Percentiles rank a stretch among this genome's conserved stretches.
Evolutionary conservation across 495 filamentous ascomycete species (phyloP).

Genomic region (Oidiodendron maius): DNA sequence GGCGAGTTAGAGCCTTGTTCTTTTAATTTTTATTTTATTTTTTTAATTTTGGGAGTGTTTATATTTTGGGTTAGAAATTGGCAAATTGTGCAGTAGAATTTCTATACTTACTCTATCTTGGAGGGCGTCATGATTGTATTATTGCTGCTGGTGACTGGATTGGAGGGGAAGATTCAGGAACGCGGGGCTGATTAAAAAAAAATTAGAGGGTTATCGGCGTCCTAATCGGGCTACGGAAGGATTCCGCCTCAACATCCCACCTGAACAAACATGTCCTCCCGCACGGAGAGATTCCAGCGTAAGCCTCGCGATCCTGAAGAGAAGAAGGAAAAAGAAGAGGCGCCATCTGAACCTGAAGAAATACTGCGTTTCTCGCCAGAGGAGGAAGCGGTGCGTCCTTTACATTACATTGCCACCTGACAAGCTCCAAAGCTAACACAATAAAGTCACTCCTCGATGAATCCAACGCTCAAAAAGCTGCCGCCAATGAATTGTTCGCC

Average conservation of each 20-base stretch:
- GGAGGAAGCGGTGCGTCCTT: slow-evolving; percentile 60
- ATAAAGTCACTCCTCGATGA: slow-evolving; percentile 59
- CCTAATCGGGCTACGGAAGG: too few species aligned
- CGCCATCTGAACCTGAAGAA: slow-evolving; percentile 14
- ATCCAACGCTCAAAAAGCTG: slow-evolving; percentile 67
- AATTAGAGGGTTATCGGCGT: too few species aligned
- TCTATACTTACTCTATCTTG: slow-evolving; percentile 10
- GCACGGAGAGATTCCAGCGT: slow-evolving; percentile 27
- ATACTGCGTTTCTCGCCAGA: slow-evolving; percentile 56
- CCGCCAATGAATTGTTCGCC: slow-evolving; percentile 74
- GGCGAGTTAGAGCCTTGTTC: too few species aligned
- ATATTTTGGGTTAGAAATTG: too few species aligned
- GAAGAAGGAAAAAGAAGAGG: neutral
- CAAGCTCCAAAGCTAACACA: slow-evolving; percentile 6
- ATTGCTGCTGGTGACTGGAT: neutral
- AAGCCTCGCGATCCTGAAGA: slow-evolving; percentile 10
- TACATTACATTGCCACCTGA: neutral
- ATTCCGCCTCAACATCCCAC: neutral
- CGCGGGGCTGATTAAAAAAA: neutral
- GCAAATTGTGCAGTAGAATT: too few species aligned
- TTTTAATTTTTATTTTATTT: too few species aligned
- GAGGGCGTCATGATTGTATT: neutral
- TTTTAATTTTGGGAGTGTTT: too few species aligned
- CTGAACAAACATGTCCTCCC: slow-evolving; percentile 17
- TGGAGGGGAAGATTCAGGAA: neutral